A percentile compares a stretch with the other conserved stretches of the same genome.
These are phyloP conservation scores for Aspergillus sp. DNA, from an alignment of 2,329 filamentous ascomycete genomes.

Conservation along the genomic window DNA sequence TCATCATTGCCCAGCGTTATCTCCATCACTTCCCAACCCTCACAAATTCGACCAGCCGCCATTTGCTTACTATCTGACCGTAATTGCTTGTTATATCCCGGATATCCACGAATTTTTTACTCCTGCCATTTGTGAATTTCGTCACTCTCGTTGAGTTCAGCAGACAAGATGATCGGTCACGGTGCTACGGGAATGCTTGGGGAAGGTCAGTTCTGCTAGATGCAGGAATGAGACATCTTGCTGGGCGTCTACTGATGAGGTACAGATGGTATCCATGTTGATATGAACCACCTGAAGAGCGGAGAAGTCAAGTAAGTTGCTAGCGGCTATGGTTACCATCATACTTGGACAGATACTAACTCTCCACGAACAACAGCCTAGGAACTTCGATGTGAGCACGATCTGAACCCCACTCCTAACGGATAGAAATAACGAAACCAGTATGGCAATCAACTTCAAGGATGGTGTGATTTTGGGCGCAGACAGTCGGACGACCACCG, in stretches of 20 bases:
- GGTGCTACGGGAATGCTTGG: constrained; percentile 38
- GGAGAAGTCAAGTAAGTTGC: constrained; percentile 90
- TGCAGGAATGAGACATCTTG: not conserved
- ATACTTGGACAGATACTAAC: constrained; percentile 23
- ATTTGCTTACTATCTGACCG: too few species aligned
- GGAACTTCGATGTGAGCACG: constrained; percentile 87
- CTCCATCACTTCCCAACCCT: not conserved
- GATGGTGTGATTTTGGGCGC: constrained; percentile 95
- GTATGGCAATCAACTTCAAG: constrained; percentile 99
- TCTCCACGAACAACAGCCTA: constrained; percentile 51
- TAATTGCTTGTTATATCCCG: not conserved
- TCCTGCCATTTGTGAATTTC: not conserved
- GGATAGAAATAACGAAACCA: constrained; percentile 35
- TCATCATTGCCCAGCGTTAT: not conserved
- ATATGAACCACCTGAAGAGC: constrained; percentile 98
- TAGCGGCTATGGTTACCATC: not conserved
- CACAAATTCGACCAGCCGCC: too few species aligned
- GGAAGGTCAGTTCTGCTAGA: constrained; percentile 29
- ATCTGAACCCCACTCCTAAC: constrained; percentile 13
- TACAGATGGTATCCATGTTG: constrained; percentile 95
- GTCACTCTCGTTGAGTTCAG: not conserved
- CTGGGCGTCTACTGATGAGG: not conserved
- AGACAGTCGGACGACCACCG: constrained; percentile 94
- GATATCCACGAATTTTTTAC: not conserved
- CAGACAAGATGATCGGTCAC: constrained; percentile 34